Base-by-base conservation (phyloP, 2,329 filamentous ascomycete species). In the Zasmidium cellare region DNA sequence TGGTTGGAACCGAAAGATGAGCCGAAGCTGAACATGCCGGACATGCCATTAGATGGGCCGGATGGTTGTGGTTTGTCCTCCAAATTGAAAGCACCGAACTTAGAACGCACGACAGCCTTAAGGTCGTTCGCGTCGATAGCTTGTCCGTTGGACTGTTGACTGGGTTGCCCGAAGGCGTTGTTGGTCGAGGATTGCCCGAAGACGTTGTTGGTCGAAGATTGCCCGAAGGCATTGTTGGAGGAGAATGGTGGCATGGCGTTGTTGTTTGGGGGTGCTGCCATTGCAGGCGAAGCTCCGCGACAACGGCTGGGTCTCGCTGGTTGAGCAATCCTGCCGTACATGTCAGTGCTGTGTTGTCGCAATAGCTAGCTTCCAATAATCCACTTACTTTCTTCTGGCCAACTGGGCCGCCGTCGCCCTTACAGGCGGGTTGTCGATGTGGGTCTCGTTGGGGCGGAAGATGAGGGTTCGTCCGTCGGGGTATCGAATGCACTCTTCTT, bases 381-480 rank as follows among this genome's bases (percentile, higher is more conserved):
- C 24, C 3, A 71, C 71, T 70, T 57, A 74, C 71, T 71, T 73
- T 56, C 71, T 64, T 50, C 60, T 58, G 47, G 71, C 71, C 65
- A 74, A 56, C 64, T 74, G 71, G 48, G 71, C 71, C 24, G 71
- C 70, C 23, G 71, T 73, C 48, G 71, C 71, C 54, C 62, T 56
- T 47, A 56, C 55, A 19, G 69, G 69, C 60, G 64, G 65, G 49
- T 70, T 67, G 12, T 53, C 48, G 28, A 28, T n/a, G n/a, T n/a
- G n/a, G n/a, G n/a, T n/a, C n/a, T n/a, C n/a, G n/a, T n/a, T n/a
- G n/a, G n/a, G n/a, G n/a, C n/a, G n/a, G n/a, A n/a, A n/a, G n/a
- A n/a, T n/a, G n/a, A n/a, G n/a, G n/a, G n/a, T n/a, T n/a, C n/a
- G n/a, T n/a, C n/a, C n/a, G n/a, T 45, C 46, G 54, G 45, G 16